phyloP scores from a whole-genome alignment of 495 filamentous ascomycete genomes.

The Aspergillus steynii region DNA sequence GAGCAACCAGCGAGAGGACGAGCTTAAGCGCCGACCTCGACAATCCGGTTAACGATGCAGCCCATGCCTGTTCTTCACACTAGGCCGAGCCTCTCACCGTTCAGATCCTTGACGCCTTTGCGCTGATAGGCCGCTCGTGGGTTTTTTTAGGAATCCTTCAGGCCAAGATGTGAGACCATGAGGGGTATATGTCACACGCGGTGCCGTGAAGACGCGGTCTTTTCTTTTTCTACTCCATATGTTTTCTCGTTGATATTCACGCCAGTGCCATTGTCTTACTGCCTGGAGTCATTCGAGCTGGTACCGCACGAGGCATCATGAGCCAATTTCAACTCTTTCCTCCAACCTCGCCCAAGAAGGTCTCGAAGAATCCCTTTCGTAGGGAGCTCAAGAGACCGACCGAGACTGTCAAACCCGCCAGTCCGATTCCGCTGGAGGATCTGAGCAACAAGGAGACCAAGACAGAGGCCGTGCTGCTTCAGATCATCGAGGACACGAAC shows the following conservation, averaged over 20 bases:
- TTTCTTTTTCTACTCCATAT: conserved; percentile 2
- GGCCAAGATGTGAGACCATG: conserved; percentile 1
- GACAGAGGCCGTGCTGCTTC: conserved; percentile 40
- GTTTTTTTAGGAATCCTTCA: conserved; percentile 4
- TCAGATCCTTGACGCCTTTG: conserved; percentile 26
- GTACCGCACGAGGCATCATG: conserved; percentile 23
- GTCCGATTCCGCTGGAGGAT: conserved; percentile 40
- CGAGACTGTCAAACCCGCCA: conserved; percentile 27
- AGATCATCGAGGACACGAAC: conserved; percentile 43
- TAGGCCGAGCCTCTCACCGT: conserved; percentile 23
- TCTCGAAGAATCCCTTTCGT: conserved; percentile 40
- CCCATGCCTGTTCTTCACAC: conserved; percentile 23
- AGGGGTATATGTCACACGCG: conserved; percentile 12
- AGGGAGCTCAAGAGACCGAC: conserved; percentile 30
- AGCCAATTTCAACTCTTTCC: conserved; percentile 58
- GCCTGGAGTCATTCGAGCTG: conserved; percentile 6
- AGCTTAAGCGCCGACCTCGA: conserved; percentile 26
- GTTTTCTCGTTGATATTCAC: background rate
- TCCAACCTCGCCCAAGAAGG: conserved; percentile 42
- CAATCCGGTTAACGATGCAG: conserved; percentile 17
- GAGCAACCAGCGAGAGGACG: conserved; percentile 15
- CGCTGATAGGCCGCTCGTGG: background rate
- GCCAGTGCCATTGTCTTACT: background rate
- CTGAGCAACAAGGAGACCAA: conserved; percentile 30
- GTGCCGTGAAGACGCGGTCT: background rate